Base-by-base conservation (phyloP, 1,139 yeast genomes). In the Wickerhamomyces sp. region DNA sequence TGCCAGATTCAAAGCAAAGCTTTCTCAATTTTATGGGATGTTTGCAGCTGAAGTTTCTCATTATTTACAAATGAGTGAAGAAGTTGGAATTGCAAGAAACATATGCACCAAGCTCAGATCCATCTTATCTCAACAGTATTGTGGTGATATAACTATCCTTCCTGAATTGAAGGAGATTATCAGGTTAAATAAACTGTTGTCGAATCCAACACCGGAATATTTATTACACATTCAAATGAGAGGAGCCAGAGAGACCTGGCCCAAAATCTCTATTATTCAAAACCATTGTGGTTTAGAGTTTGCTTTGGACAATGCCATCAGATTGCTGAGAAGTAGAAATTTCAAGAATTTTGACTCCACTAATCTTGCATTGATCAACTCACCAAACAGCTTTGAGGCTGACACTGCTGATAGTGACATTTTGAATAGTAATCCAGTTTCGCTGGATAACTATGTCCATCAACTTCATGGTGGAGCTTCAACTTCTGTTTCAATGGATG, bases 211-310 rank as follows among this genome's bases (percentile, higher is more conserved):
- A 0, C 79, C 84, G 0, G 84, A 78, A 38, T 87, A 84, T 52
- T 63, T 89, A 39, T 61, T 80, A 36, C 82, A 81, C 42, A 82
- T 89, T 41, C 75, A 82, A 7, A 70, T 81, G 32, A 73, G 95
- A 47, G 98, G 97, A 2, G 95, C 95, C 0, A 68, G 86, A 46
- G 92, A 97, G 0, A 81, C 96, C 0, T 92, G 97, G 97, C 95
- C 96, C 0, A 86, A 87, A 54, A 64, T 90, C 4, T 77, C 95
- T 1, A 72, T 89, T 29, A 87, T 90, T 36, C 74, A 81, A 48
- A 90, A 90, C 58, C 96, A 88, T 55, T 88, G 96, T 59, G 81
- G 92, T 0, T 79, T 89, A 30, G 98, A 92, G 55, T 82, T 90
- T 60, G 86, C 90, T 0, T 64, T 92, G 33, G 97, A 90, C 61